A percentile compares a stretch with the other conserved stretches of the same genome.
Conservation (phyloP, 1,284 basidiomycete genomes). For the Ganoderma meredithae region DNA sequence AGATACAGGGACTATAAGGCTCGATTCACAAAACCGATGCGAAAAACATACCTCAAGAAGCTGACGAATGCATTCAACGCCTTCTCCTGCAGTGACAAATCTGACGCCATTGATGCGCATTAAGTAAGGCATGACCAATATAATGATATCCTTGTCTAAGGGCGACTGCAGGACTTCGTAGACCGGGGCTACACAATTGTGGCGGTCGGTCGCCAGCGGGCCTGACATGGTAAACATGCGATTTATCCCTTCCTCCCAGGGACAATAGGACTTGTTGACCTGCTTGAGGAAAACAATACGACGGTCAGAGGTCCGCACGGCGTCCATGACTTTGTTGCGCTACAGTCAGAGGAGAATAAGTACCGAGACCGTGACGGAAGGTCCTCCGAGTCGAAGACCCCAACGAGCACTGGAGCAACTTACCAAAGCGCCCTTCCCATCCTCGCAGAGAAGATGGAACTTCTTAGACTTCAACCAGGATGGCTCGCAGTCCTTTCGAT, state of each 20-base stretch:
- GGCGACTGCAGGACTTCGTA: constrained; percentile 35
- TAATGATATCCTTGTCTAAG: constrained; percentile 19
- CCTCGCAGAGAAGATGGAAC: constrained; percentile 15
- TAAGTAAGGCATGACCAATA: constrained; percentile 42
- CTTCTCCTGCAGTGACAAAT: constrained; percentile 40
- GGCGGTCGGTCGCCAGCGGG: constrained; percentile 27
- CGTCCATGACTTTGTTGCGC: constrained; percentile 22
- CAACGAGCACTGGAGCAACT: not conserved
- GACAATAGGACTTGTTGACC: not conserved
- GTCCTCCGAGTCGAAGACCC: not conserved
- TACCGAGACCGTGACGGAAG: not conserved
- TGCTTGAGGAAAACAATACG: constrained; percentile 22
- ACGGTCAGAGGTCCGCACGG: constrained; percentile 20
- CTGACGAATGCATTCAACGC: constrained; percentile 40
- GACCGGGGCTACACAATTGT: constrained; percentile 40
- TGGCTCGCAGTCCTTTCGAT: constrained; percentile 27
- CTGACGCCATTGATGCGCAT: constrained; percentile 31
- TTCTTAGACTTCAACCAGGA: constrained; percentile 21
- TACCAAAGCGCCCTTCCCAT: constrained; percentile 10
- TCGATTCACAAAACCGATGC: not conserved
- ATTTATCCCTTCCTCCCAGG: constrained; percentile 32
- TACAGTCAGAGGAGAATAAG: not conserved
- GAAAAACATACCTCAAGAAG: constrained; percentile 37
- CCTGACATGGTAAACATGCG: constrained; percentile 11
- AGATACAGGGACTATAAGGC: not conserved